A percentile compares a stretch with the other conserved stretches of the same genome.
These are phyloP conservation scores for Xerocomus minutiporus DNA, from an alignment of 1,284 basidiomycete genomes.

Conservation along the genomic window DNA sequence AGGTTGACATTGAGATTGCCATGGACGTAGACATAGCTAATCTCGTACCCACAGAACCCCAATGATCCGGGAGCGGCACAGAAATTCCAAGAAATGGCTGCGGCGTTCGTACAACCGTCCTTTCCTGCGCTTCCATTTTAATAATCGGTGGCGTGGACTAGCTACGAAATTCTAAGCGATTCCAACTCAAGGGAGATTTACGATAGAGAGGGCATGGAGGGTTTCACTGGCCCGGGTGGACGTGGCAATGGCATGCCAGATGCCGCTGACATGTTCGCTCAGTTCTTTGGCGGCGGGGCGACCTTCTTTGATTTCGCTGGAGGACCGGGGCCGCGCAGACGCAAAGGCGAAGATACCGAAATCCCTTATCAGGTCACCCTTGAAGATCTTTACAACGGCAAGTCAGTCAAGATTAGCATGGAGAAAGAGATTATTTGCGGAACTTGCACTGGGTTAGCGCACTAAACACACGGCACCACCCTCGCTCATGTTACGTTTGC, in stretches of 20 bases:
- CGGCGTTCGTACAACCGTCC: constrained; percentile 56
- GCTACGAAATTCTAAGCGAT: constrained; percentile 85
- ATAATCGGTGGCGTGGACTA: constrained; percentile 28
- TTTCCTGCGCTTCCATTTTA: neutral
- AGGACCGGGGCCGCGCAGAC: constrained; percentile 41
- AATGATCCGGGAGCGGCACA: constrained; percentile 73
- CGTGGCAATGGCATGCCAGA: constrained; percentile 57
- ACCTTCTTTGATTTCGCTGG: constrained; percentile 55
- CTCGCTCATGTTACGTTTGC: constrained; percentile 12
- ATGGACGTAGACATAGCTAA: constrained; percentile 4
- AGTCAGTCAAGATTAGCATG: constrained; percentile 84
- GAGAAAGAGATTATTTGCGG: constrained; percentile 82
- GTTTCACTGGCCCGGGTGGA: constrained; percentile 44
- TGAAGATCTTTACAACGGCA: constrained; percentile 92
- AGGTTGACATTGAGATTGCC: constrained; percentile 39
- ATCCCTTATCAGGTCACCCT: constrained; percentile 84
- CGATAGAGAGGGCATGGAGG: constrained; percentile 76
- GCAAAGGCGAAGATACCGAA: constrained; percentile 66
- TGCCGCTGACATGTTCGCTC: constrained; percentile 68
- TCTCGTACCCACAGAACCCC: constrained; percentile 50
- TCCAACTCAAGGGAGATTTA: constrained; percentile 75
- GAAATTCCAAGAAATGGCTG: constrained; percentile 85
- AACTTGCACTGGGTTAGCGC: constrained; percentile 72
- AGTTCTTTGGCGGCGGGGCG: constrained; percentile 65
- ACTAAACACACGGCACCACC: constrained; percentile 1